These are phyloP conservation scores for Pulveroboletus sp. DNA, from an alignment of 1,284 basidiomycete genomes.

Conservation along the genomic window DNA sequence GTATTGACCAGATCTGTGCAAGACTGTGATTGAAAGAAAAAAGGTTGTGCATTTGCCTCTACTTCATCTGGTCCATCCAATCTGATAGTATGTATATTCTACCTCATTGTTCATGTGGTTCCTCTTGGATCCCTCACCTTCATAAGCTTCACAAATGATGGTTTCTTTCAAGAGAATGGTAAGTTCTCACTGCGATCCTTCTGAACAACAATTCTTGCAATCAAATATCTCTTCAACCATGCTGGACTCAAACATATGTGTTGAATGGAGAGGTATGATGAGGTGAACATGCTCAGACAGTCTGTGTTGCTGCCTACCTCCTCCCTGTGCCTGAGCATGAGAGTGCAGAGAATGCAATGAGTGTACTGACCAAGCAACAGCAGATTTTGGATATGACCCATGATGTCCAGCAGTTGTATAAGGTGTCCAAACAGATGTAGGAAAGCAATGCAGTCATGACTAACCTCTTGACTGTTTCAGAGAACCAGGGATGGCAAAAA, in stretches of 20 bases:
- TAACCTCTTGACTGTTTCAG: slow-evolving; percentile 26
- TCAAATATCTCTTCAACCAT: slow-evolving; percentile 57
- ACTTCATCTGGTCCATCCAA: slow-evolving; percentile 47
- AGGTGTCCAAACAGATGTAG: slow-evolving; percentile 39
- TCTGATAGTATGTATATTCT: slow-evolving; percentile 61
- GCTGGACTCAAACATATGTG: slow-evolving; percentile 56
- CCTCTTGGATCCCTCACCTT: slow-evolving; percentile 19
- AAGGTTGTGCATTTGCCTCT: neutral
- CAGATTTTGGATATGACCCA: slow-evolving; percentile 36
- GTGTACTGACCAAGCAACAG: slow-evolving; percentile 31
- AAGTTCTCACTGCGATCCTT: slow-evolving; percentile 28
- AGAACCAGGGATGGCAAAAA: slow-evolving; percentile 16
- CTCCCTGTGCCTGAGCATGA: slow-evolving; percentile 22
- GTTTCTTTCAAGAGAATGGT: slow-evolving; percentile 47
- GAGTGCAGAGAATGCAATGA: slow-evolving; percentile 8
- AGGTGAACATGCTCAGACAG: slow-evolving; percentile 54
- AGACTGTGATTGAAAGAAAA: neutral
- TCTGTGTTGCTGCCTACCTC: slow-evolving; percentile 44
- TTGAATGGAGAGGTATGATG: slow-evolving; percentile 67
- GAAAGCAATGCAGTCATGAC: slow-evolving; percentile 41
- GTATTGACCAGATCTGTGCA: neutral
- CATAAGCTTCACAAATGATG: slow-evolving; percentile 51
- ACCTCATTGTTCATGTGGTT: slow-evolving; percentile 41
- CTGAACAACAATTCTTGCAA: slow-evolving; percentile 3
- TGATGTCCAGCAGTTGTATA: slow-evolving; percentile 39